Base-by-base conservation (phyloP, 441 rosid species). In the Breynia disticha region DNA sequence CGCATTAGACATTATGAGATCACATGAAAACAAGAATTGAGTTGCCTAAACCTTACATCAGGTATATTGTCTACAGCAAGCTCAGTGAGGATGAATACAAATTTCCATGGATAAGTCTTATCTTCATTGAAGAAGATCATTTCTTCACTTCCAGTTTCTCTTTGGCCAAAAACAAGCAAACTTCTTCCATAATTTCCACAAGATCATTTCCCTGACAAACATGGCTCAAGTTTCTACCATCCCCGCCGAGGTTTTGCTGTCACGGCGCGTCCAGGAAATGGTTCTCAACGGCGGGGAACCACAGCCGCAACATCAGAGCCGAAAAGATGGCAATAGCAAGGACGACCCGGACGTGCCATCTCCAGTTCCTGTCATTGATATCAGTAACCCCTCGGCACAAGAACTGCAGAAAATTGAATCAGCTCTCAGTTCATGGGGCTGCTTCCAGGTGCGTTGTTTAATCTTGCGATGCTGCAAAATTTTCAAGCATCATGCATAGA, bases 381-480 rank as follows among this genome's bases (percentile, higher is more conserved):
- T 76, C 39, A 44, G 66, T 61, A 32, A 65, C 55, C 54, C 61
- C 53, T 59, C 62, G 5, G 63, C 76, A 38, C 63, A 47, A 20
- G 56, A 72, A 52, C 67, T 76, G 21, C 66, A 60, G 32, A 79
- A 76, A 46, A 82, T 85, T 42, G 67, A 61, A 62, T 73, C 59
- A 12, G 81, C 89, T 45, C 82, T 87, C 54, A 54, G 59, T 64
- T 68, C 68, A 49, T 72, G 86, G 71, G 90, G 86, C 28, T 84
- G 84, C 71, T 76, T 76, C 64, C 79, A 65, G 81, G 81, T 79
- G 5, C 39, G 43, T 39, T 4, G 2, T 39, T 13, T 39, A 4
- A 39, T 1, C 43, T 39, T 37, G 41, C 11, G 41, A 37, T 37
- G 11, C 41, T 6, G 7, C 41, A 37, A 11, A 5, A 37, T 11